phyloP scores from a whole-genome alignment of 495 filamentous ascomycete species.

The Tuber magnatum region DNA sequence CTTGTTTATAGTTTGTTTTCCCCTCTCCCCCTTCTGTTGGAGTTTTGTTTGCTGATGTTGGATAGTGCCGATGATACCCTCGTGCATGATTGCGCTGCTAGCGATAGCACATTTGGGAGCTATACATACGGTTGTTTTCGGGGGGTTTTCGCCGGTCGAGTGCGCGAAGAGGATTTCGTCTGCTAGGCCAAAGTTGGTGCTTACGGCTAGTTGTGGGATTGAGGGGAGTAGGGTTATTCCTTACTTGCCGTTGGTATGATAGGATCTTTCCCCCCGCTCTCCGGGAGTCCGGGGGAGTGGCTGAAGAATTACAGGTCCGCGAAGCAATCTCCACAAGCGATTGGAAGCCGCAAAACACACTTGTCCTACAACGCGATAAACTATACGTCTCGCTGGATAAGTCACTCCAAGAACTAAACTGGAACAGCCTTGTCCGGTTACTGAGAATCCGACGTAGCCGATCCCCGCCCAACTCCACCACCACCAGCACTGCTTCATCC shows the following conservation, averaged over 20 bases:
- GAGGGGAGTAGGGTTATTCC: conserved; percentile 54
- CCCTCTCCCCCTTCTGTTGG: background rate
- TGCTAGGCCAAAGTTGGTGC: conserved; percentile 62
- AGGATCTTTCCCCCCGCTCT: background rate
- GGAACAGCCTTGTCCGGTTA: conserved; percentile 67
- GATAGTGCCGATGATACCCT: conserved; percentile 91
- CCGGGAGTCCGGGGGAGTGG: background rate
- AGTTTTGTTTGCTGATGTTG: background rate
- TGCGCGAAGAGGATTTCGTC: conserved; percentile 85
- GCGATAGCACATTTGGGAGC: conserved; percentile 76
- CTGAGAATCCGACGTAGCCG: conserved; percentile 56
- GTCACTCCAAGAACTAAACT: conserved; percentile 61
- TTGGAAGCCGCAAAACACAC: conserved; percentile 47
- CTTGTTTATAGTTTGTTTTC: conserved; percentile 71
- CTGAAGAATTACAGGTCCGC: conserved; percentile 27
- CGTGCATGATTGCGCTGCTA: conserved; percentile 74
- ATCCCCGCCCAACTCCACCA: conserved; percentile 22
- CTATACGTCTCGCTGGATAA: conserved; percentile 62
- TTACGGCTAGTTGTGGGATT: conserved; percentile 89
- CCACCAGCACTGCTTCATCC: background rate
- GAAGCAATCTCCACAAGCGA: conserved; percentile 47
- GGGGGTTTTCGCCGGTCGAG: conserved; percentile 74
- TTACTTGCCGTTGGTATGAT: conserved; percentile 32
- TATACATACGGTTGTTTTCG: conserved; percentile 86
- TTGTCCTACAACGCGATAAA: conserved; percentile 56